Evolutionary conservation across 1,284 basidiomycete species (phyloP).

Genomic region (Puccinia hordei): DNA sequence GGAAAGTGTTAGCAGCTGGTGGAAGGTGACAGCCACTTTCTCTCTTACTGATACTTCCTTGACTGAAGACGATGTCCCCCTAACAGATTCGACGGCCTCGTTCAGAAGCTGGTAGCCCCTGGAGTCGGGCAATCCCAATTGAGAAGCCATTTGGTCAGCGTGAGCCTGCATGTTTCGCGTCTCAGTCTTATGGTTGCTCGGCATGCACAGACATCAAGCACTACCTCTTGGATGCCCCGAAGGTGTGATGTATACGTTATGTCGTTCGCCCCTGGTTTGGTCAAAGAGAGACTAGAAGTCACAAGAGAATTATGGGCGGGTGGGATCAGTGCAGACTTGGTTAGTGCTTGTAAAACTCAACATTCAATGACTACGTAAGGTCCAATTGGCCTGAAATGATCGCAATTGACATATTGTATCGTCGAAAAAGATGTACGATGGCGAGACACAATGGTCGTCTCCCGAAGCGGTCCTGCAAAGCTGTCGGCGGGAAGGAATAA

Average conservation of each 20-base stretch:
- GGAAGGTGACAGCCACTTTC: conserved; percentile 59
- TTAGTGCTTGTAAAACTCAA: conserved; percentile 64
- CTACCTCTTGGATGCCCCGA: conserved; percentile 61
- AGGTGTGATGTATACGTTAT: conserved; percentile 69
- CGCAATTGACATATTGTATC: not conserved
- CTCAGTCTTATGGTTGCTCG: conserved; percentile 60
- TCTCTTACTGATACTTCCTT: conserved; percentile 36
- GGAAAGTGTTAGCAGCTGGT: conserved; percentile 62
- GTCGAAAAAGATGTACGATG: conserved; percentile 40
- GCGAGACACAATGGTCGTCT: conserved; percentile 35
- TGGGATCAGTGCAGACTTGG: conserved; percentile 79
- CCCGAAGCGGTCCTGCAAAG: conserved; percentile 40
- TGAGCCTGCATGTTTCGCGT: conserved; percentile 56
- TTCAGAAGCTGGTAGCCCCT: conserved; percentile 61
- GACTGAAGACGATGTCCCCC: conserved; percentile 51
- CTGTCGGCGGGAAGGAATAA: conserved; percentile 43
- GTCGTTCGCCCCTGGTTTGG: conserved; percentile 72
- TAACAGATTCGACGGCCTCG: conserved; percentile 63
- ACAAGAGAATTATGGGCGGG: conserved; percentile 76
- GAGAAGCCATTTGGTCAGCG: conserved; percentile 45
- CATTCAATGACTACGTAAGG: not conserved
- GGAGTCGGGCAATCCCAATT: conserved; percentile 22
- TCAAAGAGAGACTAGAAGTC: conserved; percentile 76
- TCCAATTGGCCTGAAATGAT: not conserved
- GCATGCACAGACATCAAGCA: conserved; percentile 59